Conservation (phyloP, 352 stramenopile genomes). For the Globisporangium takayamanum region DNA sequence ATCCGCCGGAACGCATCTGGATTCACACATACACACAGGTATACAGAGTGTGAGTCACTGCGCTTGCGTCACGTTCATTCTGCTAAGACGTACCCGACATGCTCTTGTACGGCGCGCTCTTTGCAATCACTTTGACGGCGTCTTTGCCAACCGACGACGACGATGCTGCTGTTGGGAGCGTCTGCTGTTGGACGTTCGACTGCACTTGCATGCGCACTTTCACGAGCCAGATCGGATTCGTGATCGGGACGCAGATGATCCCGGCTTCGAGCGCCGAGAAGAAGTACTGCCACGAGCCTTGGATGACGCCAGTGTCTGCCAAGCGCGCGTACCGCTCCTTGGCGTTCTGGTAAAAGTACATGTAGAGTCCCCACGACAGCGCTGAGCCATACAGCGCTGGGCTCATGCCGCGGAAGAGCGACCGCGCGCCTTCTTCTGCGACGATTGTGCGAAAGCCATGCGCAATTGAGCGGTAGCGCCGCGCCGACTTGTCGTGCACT, state of each 20-base stretch:
- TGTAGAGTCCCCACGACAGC: conserved; percentile 97
- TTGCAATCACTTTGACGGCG: conserved; percentile 36
- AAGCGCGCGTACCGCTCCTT: conserved; percentile 85
- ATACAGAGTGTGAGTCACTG: background rate
- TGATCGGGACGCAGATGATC: conserved; percentile 92
- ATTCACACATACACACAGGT: background rate
- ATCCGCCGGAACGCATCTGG: conserved; percentile 92
- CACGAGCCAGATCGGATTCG: conserved; percentile 98
- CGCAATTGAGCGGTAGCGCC: conserved; percentile 57
- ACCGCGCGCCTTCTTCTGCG: conserved; percentile 79
- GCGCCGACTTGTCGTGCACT: conserved; percentile 86
- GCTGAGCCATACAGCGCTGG: conserved; percentile 94
- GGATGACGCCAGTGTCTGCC: conserved; percentile 59
- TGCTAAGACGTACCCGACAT: conserved; percentile 31
- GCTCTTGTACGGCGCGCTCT: conserved; percentile 61
- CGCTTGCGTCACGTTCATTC: background rate
- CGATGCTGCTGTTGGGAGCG: background rate
- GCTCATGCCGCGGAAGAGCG: conserved; percentile 92
- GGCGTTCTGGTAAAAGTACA: conserved; percentile 96
- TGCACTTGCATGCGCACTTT: conserved; percentile 96
- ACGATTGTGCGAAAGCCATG: conserved; percentile 75
- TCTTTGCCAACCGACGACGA: conserved; percentile 34
- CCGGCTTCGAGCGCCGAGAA: conserved; percentile 75
- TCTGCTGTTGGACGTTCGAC: conserved; percentile 38
- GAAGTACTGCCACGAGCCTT: conserved; percentile 79